Conservation (phyloP, 2,329 filamentous ascomycete species). For the Diaporthe sp. region DNA sequence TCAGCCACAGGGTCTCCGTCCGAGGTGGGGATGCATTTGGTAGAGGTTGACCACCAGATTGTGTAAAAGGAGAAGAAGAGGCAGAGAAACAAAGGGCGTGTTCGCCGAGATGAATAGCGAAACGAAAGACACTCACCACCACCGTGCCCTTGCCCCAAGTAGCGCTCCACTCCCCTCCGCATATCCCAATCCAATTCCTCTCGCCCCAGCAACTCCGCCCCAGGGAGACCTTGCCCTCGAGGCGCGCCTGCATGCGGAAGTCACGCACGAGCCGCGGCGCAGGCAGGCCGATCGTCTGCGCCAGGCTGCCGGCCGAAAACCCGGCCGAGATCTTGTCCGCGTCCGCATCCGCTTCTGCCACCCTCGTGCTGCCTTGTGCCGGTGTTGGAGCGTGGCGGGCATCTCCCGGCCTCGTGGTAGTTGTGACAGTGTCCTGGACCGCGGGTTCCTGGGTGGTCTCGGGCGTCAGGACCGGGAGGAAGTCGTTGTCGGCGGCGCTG, state of each 20-base stretch:
- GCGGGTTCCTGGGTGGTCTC: slow-evolving; percentile 1
- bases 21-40: too few species aligned
- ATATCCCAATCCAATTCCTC: slow-evolving; percentile 43
- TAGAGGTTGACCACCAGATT: background rate
- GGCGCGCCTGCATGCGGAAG: slow-evolving; percentile 41
- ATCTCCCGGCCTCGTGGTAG: background rate
- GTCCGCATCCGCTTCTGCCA: background rate
- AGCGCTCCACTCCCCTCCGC: slow-evolving; percentile 41
- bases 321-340: slow-evolving; percentile 31
- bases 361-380: background rate
- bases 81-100: background rate
- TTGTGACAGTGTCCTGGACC: too few species aligned
- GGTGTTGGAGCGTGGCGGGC: background rate
- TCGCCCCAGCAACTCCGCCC: slow-evolving; percentile 40
- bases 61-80: background rate
- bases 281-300: slow-evolving; percentile 35
- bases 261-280: slow-evolving; percentile 38
- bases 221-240: slow-evolving; percentile 40
- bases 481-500: slow-evolving; percentile 5
- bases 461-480: slow-evolving; percentile 30
- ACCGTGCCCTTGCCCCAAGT: slow-evolving; percentile 42
- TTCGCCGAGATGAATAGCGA: too few species aligned
- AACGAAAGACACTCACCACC: slow-evolving; percentile 33
- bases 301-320: slow-evolving; percentile 37
- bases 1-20: background rate